Evolutionary conservation across 2,329 filamentous ascomycete genomes (phyloP).

Genomic region (Ceratocystis diversiconidia): DNA sequence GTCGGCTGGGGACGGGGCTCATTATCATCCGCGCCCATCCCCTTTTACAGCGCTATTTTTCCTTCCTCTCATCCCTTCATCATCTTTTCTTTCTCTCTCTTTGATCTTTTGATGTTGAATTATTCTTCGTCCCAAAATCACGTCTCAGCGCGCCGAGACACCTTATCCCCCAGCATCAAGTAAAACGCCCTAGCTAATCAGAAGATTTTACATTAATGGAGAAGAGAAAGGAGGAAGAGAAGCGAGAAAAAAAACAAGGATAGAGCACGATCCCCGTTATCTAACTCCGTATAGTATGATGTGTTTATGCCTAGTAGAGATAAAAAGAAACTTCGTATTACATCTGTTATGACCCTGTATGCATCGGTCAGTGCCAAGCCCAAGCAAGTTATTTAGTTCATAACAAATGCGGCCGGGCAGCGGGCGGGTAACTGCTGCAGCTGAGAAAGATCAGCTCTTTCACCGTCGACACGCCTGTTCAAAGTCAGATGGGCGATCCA

Average conservation of each 20-base stretch:
- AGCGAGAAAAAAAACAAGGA: not conserved
- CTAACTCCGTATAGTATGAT: too few species aligned
- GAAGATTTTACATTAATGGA: not conserved
- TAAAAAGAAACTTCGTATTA: not conserved
- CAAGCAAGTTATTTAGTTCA: not conserved
- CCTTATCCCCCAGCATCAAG: not conserved
- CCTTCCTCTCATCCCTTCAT: not conserved
- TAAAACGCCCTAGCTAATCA: not conserved
- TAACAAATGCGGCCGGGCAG: not conserved
- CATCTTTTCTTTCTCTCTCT: not conserved
- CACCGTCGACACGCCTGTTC: not conserved
- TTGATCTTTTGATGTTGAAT: not conserved
- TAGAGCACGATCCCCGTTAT: too few species aligned
- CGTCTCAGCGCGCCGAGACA: not conserved
- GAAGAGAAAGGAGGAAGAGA: not conserved
- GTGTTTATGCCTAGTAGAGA: not conserved
- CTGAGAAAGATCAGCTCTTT: not conserved
- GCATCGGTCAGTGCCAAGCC: not conserved
- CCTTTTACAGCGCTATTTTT: not conserved
- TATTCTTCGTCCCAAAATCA: not conserved
- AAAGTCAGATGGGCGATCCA: too few species aligned
- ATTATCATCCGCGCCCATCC: not conserved
- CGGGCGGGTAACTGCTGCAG: not conserved
- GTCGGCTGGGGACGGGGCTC: not conserved
- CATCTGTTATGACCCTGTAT: not conserved